Evolutionary conservation across 2,329 filamentous ascomycete genomes (phyloP).

Genomic region (Xylaria sp.): DNA sequence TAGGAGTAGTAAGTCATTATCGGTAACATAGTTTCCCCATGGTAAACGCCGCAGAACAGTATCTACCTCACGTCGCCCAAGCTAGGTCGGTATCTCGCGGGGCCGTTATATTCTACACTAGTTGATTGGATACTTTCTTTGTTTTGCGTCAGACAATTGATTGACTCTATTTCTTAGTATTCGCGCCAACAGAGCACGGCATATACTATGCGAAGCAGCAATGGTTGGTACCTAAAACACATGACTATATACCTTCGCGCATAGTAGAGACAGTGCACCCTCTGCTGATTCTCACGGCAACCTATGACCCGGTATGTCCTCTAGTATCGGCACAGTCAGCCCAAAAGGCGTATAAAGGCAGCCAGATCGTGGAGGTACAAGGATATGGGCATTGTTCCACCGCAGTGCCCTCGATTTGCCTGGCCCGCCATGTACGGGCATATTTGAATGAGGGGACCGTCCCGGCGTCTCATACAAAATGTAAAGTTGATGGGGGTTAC

Average conservation of each 20-base stretch:
- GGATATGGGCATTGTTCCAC: slow-evolving; percentile 57
- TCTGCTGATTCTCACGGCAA: slow-evolving; percentile 65
- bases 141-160: neutral
- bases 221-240: slow-evolving; percentile 47
- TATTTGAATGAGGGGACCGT: slow-evolving; percentile 54
- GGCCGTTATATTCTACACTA: too few species aligned
- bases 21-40: too few species aligned
- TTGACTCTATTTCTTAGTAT: slow-evolving; percentile 37
- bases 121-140: neutral
- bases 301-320: slow-evolving; percentile 67
- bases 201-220: slow-evolving; percentile 47
- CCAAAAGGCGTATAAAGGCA: slow-evolving; percentile 50
- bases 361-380: slow-evolving; percentile 54
- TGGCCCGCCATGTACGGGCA: slow-evolving; percentile 49
- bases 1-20: slow-evolving; percentile 34
- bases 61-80: neutral
- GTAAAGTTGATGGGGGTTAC: slow-evolving; percentile 53
- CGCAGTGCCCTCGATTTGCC: slow-evolving; percentile 52
- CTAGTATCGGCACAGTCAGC: slow-evolving; percentile 54
- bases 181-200: slow-evolving; percentile 43
- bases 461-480: slow-evolving; percentile 50
- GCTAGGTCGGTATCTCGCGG: too few species aligned
- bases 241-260: slow-evolving; percentile 44
- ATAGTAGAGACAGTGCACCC: slow-evolving; percentile 58
- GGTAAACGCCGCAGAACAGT: neutral